phyloP scores from a whole-genome alignment of 768 basidiomycete species.

The Mycena albidolilacea region DNA sequence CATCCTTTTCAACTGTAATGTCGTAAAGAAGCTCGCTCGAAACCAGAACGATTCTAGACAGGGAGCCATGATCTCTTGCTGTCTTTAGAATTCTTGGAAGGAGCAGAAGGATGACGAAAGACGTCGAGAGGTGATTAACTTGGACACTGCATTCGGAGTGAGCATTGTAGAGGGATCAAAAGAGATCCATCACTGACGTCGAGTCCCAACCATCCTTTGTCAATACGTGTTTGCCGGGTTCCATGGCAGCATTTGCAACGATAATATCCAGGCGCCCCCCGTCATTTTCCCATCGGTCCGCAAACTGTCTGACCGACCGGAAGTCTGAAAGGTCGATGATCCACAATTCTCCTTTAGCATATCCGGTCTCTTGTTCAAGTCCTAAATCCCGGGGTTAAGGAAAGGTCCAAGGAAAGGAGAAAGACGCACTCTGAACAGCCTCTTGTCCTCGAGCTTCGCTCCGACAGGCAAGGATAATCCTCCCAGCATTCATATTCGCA shows the following conservation, averaged over 20 bases:
- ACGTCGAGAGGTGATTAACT: slow-evolving; percentile 52
- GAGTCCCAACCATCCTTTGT: slow-evolving; percentile 54
- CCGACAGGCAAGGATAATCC: slow-evolving; percentile 48
- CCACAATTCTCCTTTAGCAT: slow-evolving; percentile 48
- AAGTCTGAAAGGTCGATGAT: slow-evolving; percentile 52
- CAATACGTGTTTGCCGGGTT: slow-evolving; percentile 25
- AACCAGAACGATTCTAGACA: slow-evolving; percentile 48
- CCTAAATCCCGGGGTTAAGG: slow-evolving; percentile 29
- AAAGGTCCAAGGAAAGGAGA: not conserved
- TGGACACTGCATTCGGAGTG: slow-evolving; percentile 45
- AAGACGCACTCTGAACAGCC: slow-evolving; percentile 42
- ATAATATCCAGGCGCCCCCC: slow-evolving; percentile 46
- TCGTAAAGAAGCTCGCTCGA: slow-evolving; percentile 48
- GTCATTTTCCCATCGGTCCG: slow-evolving; percentile 46
- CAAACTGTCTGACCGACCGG: slow-evolving; percentile 51
- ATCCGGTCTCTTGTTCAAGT: slow-evolving; percentile 42
- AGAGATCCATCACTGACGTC: slow-evolving; percentile 43
- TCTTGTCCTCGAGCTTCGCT: slow-evolving; percentile 43
- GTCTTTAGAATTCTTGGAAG: slow-evolving; percentile 49
- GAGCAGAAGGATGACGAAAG: slow-evolving; percentile 50
- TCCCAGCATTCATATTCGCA: slow-evolving; percentile 47
- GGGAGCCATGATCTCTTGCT: slow-evolving; percentile 38
- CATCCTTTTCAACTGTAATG: slow-evolving; percentile 38
- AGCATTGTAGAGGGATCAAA: slow-evolving; percentile 20
- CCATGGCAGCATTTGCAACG: slow-evolving; percentile 49